phyloP scores from a whole-genome alignment of 495 filamentous ascomycete species.

The Aspergillus heteromorphus region DNA sequence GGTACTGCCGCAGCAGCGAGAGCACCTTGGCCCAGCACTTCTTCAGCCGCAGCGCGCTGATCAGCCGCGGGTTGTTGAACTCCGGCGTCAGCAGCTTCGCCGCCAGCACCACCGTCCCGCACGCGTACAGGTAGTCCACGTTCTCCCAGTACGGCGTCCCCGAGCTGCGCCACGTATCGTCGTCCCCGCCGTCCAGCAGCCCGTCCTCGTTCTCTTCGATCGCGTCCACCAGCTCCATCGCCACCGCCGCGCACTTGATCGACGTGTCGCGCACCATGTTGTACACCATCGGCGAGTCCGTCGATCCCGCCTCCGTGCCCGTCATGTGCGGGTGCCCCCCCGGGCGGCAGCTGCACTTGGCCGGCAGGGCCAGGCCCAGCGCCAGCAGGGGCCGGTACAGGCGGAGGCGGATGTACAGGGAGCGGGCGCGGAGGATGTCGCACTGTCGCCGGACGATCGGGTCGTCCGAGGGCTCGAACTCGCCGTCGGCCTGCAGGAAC shows the following conservation, averaged over 20 bases:
- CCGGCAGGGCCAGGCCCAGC: constrained; percentile 6
- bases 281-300: constrained; percentile 3
- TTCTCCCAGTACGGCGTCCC: constrained; percentile 12
- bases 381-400: constrained; percentile 12
- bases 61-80: neutral
- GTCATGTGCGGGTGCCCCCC: constrained; percentile 2
- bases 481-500: neutral
- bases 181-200: neutral
- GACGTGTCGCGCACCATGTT: constrained; percentile 9
- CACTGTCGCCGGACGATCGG: constrained; percentile 11
- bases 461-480: neutral
- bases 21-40: neutral
- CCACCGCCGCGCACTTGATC: constrained; percentile 12
- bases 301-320: neutral
- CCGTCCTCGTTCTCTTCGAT: constrained; percentile 2
- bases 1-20: neutral
- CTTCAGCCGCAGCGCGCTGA: neutral
- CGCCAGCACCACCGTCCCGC: constrained; percentile 10
- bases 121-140: constrained; percentile 12
- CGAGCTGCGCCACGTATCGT: neutral
- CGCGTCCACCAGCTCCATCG: constrained; percentile 4
- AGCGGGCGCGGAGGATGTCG: constrained; percentile 8
- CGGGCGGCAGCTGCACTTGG: constrained; percentile 7
- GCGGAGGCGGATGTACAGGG: constrained; percentile 17
- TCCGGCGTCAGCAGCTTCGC: neutral